Evolutionary conservation across 768 basidiomycete genomes (phyloP).

Genomic region (Austroboletus festivus): DNA sequence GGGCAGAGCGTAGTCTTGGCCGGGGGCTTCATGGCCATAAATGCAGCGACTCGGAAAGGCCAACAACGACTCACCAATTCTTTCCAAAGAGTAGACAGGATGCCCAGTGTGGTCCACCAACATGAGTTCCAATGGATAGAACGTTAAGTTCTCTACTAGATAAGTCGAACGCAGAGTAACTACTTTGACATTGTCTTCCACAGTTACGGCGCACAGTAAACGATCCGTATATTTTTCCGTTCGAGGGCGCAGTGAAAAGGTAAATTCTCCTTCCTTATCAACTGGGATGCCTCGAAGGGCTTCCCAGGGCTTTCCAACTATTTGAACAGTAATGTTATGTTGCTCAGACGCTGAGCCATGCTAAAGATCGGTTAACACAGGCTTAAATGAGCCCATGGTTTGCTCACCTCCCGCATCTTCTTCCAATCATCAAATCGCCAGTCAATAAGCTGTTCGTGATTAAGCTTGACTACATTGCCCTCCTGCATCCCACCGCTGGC

Average conservation of each 20-base stretch:
- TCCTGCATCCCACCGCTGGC: slow-evolving; percentile 46
- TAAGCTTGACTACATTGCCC: slow-evolving; percentile 54
- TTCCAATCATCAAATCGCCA: slow-evolving; percentile 99
- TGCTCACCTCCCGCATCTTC: slow-evolving; percentile 80
- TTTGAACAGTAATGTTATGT: slow-evolving; percentile 82
- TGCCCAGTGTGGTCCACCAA: slow-evolving; percentile 84
- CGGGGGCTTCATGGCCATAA: slow-evolving; percentile 77
- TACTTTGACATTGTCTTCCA: slow-evolving; percentile 90
- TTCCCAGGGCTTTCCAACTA: slow-evolving; percentile 88
- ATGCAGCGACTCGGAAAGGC: slow-evolving; percentile 27
- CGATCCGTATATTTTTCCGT: slow-evolving; percentile 73
- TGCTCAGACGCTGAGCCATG: slow-evolving; percentile 55
- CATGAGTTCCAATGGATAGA: slow-evolving; percentile 90
- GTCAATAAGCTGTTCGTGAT: slow-evolving; percentile 74
- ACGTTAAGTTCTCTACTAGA: slow-evolving; percentile 84
- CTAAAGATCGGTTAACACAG: slow-evolving; percentile 25
- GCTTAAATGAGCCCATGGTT: not conserved
- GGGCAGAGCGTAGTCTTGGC: slow-evolving; percentile 84
- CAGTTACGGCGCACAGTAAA: slow-evolving; percentile 82
- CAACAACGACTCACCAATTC: slow-evolving; percentile 54
- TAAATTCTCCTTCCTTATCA: slow-evolving; percentile 89
- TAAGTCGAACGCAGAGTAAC: slow-evolving; percentile 93
- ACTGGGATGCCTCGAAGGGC: slow-evolving; percentile 84
- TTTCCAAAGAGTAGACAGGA: slow-evolving; percentile 75
- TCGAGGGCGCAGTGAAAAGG: slow-evolving; percentile 81